These are phyloP conservation scores for Alternaria hordeiaustralica DNA, from an alignment of 2,329 filamentous ascomycete genomes.

Conservation along the genomic window DNA sequence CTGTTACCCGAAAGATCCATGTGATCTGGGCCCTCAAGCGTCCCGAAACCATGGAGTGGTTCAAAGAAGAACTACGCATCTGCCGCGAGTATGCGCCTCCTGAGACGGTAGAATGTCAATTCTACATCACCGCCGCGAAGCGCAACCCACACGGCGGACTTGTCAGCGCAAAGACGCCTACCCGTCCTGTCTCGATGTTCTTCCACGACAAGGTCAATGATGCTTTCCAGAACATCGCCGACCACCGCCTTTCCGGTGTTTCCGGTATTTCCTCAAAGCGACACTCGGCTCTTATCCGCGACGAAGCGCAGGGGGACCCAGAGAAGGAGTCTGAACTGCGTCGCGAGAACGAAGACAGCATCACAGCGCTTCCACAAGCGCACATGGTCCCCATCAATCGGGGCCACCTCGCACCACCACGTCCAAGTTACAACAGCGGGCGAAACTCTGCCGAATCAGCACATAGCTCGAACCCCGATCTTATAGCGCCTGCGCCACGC, in stretches of 20 bases:
- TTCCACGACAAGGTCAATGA: conserved; percentile 89
- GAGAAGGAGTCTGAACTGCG: conserved; percentile 82
- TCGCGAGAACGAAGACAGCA: conserved; percentile 81
- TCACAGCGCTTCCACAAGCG: conserved; percentile 77
- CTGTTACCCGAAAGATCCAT: conserved; percentile 86
- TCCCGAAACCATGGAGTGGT: conserved; percentile 96
- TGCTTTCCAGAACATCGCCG: conserved; percentile 84
- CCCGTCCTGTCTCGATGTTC: conserved; percentile 70
- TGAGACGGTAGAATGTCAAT: conserved; percentile 89
- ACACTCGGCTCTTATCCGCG: conserved; percentile 81
- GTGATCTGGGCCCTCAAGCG: conserved; percentile 94
- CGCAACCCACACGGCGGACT: conserved; percentile 57
- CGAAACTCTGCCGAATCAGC: conserved; percentile 22
- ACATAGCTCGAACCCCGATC: conserved; percentile 34
- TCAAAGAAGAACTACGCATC: conserved; percentile 90
- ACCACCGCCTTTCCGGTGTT: conserved; percentile 63
- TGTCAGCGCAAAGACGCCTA: conserved; percentile 59
- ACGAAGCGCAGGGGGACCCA: conserved; percentile 78
- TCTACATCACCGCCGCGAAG: conserved; percentile 86
- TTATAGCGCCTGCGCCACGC: conserved; percentile 34
- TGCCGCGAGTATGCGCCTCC: conserved; percentile 88
- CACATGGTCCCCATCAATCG: conserved; percentile 44
- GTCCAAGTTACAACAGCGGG: conserved; percentile 26
- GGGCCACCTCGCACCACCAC: conserved; percentile 52
- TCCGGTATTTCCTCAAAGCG: conserved; percentile 59